Conservation (phyloP, 306 rosid genomes). For the Prosopis cineraria region DNA sequence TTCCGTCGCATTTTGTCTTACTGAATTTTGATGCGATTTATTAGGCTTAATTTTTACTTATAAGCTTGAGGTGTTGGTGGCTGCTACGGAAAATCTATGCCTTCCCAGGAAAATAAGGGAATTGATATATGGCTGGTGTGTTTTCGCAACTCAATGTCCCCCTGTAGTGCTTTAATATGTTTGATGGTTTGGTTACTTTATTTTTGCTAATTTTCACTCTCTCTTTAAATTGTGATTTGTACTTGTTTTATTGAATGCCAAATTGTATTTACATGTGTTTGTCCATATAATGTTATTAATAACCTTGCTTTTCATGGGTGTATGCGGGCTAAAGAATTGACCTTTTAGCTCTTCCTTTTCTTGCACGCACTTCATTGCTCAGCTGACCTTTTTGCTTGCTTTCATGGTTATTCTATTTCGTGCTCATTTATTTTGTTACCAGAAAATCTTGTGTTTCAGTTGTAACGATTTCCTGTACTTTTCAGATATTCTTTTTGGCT, state of each 20-base stretch:
- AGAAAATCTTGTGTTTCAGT: background rate
- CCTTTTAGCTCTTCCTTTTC: background rate
- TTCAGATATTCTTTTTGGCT: conserved; percentile 9
- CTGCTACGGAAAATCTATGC: background rate
- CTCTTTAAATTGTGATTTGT: background rate
- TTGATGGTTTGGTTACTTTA: background rate
- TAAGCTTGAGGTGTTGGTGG: background rate
- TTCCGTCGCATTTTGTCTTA: background rate
- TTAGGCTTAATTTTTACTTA: background rate
- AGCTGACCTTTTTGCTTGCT: background rate
- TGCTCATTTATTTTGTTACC: background rate
- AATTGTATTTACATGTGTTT: background rate
- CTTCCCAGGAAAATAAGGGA: background rate
- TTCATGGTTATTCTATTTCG: background rate
- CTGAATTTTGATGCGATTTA: background rate
- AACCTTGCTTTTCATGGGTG: background rate
- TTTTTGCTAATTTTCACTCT: too few species aligned
- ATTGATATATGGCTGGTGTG: background rate
- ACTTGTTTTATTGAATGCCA: background rate
- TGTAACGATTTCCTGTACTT: background rate
- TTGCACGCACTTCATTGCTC: background rate
- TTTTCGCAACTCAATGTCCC: background rate
- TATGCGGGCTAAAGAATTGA: background rate
- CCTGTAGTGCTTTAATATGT: background rate
- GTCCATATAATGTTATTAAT: background rate